Percentiles rank a stretch among this genome's conserved stretches.
These are phyloP conservation scores for Phoenix dactylifera DNA, from an alignment of 176 grass and related monocot genomes.

Conservation along the genomic window DNA sequence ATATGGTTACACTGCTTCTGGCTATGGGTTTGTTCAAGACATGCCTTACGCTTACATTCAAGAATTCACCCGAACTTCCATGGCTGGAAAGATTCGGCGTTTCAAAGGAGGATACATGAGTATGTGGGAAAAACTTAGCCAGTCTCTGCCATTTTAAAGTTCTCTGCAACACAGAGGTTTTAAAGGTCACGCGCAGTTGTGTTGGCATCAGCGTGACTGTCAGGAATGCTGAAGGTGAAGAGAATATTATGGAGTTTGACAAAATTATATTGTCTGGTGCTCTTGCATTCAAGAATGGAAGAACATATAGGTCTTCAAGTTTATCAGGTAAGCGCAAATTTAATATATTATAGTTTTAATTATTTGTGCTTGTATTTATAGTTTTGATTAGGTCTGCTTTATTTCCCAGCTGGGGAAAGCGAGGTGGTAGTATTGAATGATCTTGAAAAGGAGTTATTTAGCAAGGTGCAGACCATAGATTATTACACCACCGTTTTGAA, in stretches of 20 bases:
- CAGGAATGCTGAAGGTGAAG: slow-evolving; percentile 26
- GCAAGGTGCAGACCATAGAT: slow-evolving; percentile 55
- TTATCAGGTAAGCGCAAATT: slow-evolving; percentile 36
- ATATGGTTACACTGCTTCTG: slow-evolving; percentile 73
- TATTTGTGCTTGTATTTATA: neutral
- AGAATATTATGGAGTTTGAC: slow-evolving; percentile 44
- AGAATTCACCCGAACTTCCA: slow-evolving; percentile 69
- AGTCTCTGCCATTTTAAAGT: slow-evolving; percentile 61
- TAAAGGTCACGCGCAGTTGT: slow-evolving; percentile 37
- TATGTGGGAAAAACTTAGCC: slow-evolving; percentile 60
- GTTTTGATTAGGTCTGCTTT: neutral
- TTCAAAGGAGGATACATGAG: slow-evolving; percentile 63
- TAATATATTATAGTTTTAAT: slow-evolving; percentile 3
- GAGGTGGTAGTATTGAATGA: slow-evolving; percentile 54
- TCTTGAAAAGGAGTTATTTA: slow-evolving; percentile 58
- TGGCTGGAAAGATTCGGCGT: slow-evolving; percentile 68
- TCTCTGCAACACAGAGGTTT: slow-evolving; percentile 37
- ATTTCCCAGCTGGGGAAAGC: slow-evolving; percentile 38
- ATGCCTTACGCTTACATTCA: slow-evolving; percentile 84
- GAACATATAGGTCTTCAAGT: slow-evolving; percentile 49
- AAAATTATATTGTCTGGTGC: slow-evolving; percentile 63
- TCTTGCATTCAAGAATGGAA: slow-evolving; percentile 49
- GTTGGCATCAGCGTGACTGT: slow-evolving; percentile 26
- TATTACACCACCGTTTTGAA: slow-evolving; percentile 64
- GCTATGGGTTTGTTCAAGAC: slow-evolving; percentile 78